Evolutionary conservation across 2,329 filamentous ascomycete genomes (phyloP), one percentile per base, ranked within the genome.

Genomic region (Alternaria metachromatica): DNA sequence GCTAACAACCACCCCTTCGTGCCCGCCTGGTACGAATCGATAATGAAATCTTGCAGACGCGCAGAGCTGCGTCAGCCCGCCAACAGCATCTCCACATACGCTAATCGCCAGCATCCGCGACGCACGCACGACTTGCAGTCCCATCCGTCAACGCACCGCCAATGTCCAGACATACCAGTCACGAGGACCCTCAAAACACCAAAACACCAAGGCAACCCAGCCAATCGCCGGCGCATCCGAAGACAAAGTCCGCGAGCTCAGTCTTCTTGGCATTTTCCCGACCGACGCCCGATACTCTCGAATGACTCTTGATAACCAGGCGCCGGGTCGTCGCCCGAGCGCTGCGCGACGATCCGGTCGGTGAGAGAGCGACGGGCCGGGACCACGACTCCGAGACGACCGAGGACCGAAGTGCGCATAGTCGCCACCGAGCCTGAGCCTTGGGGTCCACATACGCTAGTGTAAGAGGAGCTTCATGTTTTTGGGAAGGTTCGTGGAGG

Each of bases 1-100:
- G 67, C 73, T 73, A 73, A 56, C 55, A 59, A 59, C 46, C 67
- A 65, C 63, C 60, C 59, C 60, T 55, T 62, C 64, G 53, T 64
- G 65, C 51, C 62, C 66, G 44, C 64, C 62, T 63, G 62, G 55
- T 68, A 62, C 62, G 15, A 60, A 46, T 65, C 64, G 62, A 68
- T 65, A 64, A 62, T 65, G 45, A 51, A 62, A 11, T 45, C 49
- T 65, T 62, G 56, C 33, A 65, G 51, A n/a, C n/a, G 15, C 33
- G 1, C 33, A 37, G 57, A 60, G 63, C 65, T 66, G 63, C 65
- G 59, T 70, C 71, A 74, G 66, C 65, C 62, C 2, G 37, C 43
- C 63, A 37, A n/a, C 33, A 1, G 33, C 33, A 58, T 59, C 67
- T 72, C 72, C 69, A 73, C 72, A 75, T 73, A 70, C 72, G 70